phyloP scores from a whole-genome alignment of 1,284 basidiomycete species.

The Apiotrichum siamense region DNA sequence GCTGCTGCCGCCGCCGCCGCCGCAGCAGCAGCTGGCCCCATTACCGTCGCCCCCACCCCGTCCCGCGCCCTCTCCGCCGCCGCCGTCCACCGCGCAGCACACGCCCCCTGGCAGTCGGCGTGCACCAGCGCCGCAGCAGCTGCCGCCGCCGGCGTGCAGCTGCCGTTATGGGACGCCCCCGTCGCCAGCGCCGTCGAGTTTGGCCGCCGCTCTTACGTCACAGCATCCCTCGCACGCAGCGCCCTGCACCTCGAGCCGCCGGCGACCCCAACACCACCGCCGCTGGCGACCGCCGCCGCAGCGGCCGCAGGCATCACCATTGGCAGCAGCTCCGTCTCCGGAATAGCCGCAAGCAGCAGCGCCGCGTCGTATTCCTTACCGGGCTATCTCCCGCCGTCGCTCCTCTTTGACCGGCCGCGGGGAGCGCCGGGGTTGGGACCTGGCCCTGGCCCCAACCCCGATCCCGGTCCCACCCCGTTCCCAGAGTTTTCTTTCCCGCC shows the following conservation, averaged over 20 bases:
- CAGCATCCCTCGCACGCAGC: conserved; percentile 3
- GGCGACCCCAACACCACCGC: neutral
- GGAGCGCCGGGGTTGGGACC: no score
- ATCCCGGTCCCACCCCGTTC: no score
- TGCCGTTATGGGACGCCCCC: conserved; percentile 16
- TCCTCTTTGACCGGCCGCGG: conserved; percentile 10
- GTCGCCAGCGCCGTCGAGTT: no score
- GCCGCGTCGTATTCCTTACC: neutral
- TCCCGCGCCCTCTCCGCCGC: no score
- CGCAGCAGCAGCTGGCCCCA: no score
- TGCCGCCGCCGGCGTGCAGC: no score
- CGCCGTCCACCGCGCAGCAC: no score
- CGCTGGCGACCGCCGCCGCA: neutral
- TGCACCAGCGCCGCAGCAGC: no score
- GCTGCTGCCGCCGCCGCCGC: no score
- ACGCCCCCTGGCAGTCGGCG: no score
- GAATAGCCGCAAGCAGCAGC: neutral
- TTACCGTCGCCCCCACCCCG: no score
- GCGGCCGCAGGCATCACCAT: neutral
- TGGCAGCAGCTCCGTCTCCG: neutral
- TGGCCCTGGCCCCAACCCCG: no score
- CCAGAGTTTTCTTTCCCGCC: conserved; percentile 6
- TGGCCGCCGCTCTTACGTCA: conserved; percentile 8
- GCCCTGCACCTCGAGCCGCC: conserved; percentile 1
- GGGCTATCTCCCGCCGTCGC: neutral